Conservation (phyloP, 176 grass and related monocot species). For the Thinopyrum elongatum region DNA sequence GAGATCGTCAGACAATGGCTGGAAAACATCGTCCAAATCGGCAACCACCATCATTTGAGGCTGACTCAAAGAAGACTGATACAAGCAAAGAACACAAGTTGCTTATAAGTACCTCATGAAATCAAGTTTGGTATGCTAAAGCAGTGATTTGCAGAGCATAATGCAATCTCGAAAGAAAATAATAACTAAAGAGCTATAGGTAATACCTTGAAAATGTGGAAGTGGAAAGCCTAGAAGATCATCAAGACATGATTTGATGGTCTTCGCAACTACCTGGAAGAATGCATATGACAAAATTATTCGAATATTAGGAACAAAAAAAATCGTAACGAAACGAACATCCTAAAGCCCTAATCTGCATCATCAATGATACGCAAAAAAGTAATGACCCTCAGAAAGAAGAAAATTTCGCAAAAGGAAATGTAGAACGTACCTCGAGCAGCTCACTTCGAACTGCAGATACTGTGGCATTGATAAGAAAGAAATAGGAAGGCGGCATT, state of each 20-base stretch:
- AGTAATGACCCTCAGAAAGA: neutral
- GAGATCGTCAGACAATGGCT: no score
- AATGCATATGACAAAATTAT: conserved; percentile 4
- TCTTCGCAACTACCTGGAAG: conserved; percentile 76
- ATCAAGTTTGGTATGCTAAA: neutral
- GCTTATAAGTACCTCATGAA: conserved; percentile 22
- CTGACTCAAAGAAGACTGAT: no score
- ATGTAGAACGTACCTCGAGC: conserved; percentile 48
- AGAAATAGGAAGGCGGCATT: conserved; percentile 95
- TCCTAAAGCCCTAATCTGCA: neutral
- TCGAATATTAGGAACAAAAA: neutral
- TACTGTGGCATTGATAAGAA: conserved; percentile 88
- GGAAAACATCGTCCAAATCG: no score
- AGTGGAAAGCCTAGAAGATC: conserved; percentile 79
- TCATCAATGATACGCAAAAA: neutral
- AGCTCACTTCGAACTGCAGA: conserved; percentile 73
- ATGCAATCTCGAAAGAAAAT: neutral
- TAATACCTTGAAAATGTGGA: conserved; percentile 93
- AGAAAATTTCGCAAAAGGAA: neutral
- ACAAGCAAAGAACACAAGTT: no score
- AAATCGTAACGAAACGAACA: neutral
- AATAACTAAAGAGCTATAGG: neutral
- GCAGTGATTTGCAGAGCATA: neutral
- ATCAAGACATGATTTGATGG: conserved; percentile 90
- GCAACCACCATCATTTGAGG: no score